phyloP scores from a whole-genome alignment of 148 eudicot species.

The Fagopyrum esculentum region DNA sequence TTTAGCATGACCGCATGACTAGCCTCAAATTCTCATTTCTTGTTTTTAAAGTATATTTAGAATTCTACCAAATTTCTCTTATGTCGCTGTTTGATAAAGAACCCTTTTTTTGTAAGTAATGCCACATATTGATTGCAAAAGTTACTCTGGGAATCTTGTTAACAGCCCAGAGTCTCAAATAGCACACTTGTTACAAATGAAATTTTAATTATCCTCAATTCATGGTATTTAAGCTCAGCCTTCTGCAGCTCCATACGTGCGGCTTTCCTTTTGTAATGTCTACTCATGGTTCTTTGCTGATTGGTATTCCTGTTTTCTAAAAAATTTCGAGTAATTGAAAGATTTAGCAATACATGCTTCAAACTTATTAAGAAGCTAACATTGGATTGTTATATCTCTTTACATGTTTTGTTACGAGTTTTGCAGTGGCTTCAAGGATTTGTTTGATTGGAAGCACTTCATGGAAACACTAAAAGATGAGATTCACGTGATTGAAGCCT shows the following conservation, averaged over 20 bases:
- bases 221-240: too few relatives aligned
- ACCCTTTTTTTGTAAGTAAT: neutral
- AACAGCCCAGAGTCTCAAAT: too few relatives aligned
- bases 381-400: neutral
- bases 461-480: conserved; percentile 74
- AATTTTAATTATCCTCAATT: too few relatives aligned
- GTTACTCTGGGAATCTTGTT: neutral
- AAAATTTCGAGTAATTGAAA: neutral
- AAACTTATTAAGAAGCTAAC: neutral
- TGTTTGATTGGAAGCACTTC: conserved; percentile 93
- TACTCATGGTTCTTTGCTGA: neutral
- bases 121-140: neutral
- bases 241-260: neutral
- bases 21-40: neutral
- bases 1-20: neutral
- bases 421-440: conserved; percentile 91
- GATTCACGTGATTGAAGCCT: conserved; percentile 61
- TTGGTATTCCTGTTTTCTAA: neutral
- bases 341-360: neutral
- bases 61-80: neutral
- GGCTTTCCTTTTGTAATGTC: neutral
- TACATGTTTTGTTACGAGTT: conserved; percentile 17
- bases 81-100: neutral
- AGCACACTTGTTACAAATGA: too few relatives aligned
- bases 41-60: neutral